These are phyloP conservation scores for Gonium pectorale DNA, from an alignment of 139 green algal genomes.

Conservation along the genomic window DNA sequence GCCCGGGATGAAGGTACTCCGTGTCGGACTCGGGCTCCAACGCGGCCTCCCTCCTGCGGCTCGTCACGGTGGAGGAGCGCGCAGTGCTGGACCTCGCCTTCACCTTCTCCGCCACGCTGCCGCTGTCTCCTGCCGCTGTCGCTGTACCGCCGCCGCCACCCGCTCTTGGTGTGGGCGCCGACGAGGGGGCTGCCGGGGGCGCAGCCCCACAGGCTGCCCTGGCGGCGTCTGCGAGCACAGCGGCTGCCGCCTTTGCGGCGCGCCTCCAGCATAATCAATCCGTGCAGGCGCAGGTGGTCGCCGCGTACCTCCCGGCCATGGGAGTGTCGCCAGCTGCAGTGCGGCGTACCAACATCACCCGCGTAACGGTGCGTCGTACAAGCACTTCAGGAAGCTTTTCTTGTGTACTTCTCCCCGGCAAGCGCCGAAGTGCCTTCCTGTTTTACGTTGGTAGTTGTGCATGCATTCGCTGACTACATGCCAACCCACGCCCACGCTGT, in stretches of 20 bases:
- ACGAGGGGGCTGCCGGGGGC: too few species aligned
- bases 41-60: not conserved
- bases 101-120: not conserved
- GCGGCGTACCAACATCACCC: not conserved
- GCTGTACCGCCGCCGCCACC: too few species aligned
- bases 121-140: not conserved
- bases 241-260: not conserved
- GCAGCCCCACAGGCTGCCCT: not conserved
- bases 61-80: constrained; percentile 28
- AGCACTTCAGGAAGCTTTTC: too few species aligned
- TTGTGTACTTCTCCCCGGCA: too few species aligned
- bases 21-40: not conserved
- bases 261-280: not conserved
- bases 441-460: too few species aligned
- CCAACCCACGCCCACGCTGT: too few species aligned
- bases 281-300: not conserved
- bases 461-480: too few species aligned
- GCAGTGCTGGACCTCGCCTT: not conserved
- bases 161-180: too few species aligned
- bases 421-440: too few species aligned
- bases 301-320: not conserved
- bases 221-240: too few species aligned
- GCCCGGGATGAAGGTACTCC: constrained; percentile 28
- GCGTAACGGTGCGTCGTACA: not conserved
- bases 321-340: not conserved